phyloP scores from a whole-genome alignment of 1,284 basidiomycete genomes.

The Sporisorium iseilematis-ciliati region DNA sequence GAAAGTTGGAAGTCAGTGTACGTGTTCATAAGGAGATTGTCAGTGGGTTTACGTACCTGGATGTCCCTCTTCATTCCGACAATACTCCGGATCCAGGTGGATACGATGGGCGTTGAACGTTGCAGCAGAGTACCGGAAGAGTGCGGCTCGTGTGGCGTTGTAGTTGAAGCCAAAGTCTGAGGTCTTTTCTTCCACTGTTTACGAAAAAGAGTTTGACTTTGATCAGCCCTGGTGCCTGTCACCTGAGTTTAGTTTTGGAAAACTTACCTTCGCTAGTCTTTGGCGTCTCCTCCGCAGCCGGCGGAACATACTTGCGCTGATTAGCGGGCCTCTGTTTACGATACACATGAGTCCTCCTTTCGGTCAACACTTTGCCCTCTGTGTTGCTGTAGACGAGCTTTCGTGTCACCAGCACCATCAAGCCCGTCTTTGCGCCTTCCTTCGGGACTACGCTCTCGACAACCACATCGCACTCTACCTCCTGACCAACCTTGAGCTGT shows the following conservation, averaged over 20 bases:
- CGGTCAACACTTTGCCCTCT: slow-evolving; percentile 26
- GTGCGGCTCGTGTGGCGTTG: slow-evolving; percentile 43
- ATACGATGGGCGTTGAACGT: slow-evolving; percentile 67
- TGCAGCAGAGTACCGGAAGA: slow-evolving; percentile 66
- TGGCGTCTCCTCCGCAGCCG: slow-evolving; percentile 10
- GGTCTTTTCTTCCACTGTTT: slow-evolving; percentile 30
- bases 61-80: slow-evolving; percentile 59
- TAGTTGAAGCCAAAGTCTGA: slow-evolving; percentile 52
- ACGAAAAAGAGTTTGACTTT: not conserved
- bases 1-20: not conserved
- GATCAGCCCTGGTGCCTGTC: not conserved
- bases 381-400: slow-evolving; percentile 25
- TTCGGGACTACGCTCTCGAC: slow-evolving; percentile 41
- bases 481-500: slow-evolving; percentile 27
- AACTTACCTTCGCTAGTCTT: slow-evolving; percentile 24
- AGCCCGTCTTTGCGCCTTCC: slow-evolving; percentile 39
- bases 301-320: slow-evolving; percentile 24
- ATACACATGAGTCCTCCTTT: slow-evolving; percentile 43
- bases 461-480: slow-evolving; percentile 23
- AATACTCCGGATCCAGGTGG: slow-evolving; percentile 62
- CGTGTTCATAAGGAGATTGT: not conserved
- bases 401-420: slow-evolving; percentile 45
- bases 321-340: slow-evolving; percentile 30
- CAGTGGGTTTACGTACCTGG: slow-evolving; percentile 14
- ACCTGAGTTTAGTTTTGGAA: not conserved